phyloP scores from a whole-genome alignment of 1,139 yeast genomes.

The Pneumocystis wakefieldiae region DNA sequence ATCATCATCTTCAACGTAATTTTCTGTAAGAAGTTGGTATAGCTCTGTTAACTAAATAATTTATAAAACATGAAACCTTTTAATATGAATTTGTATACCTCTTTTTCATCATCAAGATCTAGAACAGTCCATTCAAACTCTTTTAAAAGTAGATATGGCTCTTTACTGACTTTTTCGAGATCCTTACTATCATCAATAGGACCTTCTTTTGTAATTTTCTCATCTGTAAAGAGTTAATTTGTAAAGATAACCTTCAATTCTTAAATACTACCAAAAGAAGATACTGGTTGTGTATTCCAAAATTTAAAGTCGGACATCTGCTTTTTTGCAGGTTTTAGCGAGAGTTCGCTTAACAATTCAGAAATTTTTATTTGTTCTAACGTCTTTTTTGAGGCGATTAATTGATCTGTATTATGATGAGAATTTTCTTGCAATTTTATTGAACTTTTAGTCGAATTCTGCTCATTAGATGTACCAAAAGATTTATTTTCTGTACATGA shows the following conservation, averaged over 20 bases:
- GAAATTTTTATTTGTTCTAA: background rate
- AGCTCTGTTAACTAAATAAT: conserved; percentile 41
- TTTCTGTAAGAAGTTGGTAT: conserved; percentile 63
- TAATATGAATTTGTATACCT: conserved; percentile 19
- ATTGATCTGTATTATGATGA: background rate
- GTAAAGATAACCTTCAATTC: no score
- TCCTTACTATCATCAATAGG: conserved; percentile 60
- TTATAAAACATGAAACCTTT: background rate
- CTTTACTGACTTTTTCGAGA: conserved; percentile 53
- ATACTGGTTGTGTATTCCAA: conserved; percentile 97
- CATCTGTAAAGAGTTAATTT: conserved; percentile 25
- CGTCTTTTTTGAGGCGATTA: background rate
- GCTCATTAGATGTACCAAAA: background rate
- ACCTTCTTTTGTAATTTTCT: conserved; percentile 53
- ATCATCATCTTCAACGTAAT: conserved; percentile 89
- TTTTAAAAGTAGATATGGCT: conserved; percentile 53
- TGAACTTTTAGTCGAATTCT: background rate
- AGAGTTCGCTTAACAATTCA: conserved; percentile 4
- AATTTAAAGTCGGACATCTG: conserved; percentile 85
- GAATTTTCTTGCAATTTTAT: background rate
- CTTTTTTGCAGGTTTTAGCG: conserved; percentile 27
- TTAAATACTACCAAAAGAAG: conserved; percentile 34
- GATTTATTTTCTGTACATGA: background rate
- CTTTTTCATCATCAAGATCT: conserved; percentile 43
- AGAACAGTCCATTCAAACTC: conserved; percentile 84